Base-by-base conservation (phyloP, 176 grass and related monocot species). In the Aegilops speltoides region DNA sequence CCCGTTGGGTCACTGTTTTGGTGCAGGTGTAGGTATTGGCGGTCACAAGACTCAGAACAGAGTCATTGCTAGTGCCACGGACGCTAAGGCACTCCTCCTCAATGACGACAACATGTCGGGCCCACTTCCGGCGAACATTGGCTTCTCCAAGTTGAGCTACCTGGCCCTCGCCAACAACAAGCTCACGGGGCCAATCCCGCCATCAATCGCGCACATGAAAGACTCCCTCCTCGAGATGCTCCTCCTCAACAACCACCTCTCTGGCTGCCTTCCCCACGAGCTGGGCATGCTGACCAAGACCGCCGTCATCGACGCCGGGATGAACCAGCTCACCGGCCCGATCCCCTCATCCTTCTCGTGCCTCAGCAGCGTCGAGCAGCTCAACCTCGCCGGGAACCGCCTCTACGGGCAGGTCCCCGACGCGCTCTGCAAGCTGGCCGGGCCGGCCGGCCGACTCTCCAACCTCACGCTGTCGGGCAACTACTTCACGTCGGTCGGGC, bases 391-490 rank as follows among this genome's bases (percentile, higher is more conserved):
- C 0, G 40, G 40, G 12, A 74, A 74, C 40, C 40, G 23, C 23
- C 87, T 98, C 38, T 90, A 88, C 25, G 95, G 95, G 0, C 61
- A 90, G 74, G 83, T 98, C 5, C 91, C 95, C 4, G 89, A 95
- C 43, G 38, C 28, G 4, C 69, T 98, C 2, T 98, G 95, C 89
- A 76, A 80, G 31, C 86, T 98, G 2, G 86, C 78, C 15, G 62
- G 87, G 0, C 70, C 83, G 0, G 45, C 48, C 11, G 89, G 92
- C 43, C 71, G 79, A 41, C 92, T 97, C 70, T 11, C 23, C 43
- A 96, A 97, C 66, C 81, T 97, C 31, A 87, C 92, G 9, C 84
- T 97, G 1, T 94, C 90, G 5, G 66, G 74, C 88, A 97, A 97
- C 92, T 97, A 91, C 92, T 92, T 97, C 60, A 94, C 89, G 0